Evolutionary conservation across 2,329 filamentous ascomycete species (phyloP), one percentile per base, ranked within the genome.

Genomic region (Setomelanomma holmii): DNA sequence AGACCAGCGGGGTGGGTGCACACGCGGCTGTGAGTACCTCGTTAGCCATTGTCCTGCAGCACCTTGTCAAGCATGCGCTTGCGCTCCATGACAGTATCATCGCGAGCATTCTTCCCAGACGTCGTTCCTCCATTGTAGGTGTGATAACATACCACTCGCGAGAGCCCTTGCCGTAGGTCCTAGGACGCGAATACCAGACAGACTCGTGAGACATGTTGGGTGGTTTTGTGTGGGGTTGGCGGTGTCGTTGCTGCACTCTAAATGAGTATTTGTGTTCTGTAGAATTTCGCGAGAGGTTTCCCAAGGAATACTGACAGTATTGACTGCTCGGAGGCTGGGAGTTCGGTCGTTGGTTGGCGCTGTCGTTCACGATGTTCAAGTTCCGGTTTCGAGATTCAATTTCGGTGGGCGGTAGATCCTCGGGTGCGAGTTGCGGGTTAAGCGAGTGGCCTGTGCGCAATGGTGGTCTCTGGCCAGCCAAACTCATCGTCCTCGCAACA

Each of bases 101-200:
- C n/a, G n/a, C n/a, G 27, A 6, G 3, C 27, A 30, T 30, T 10
- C 10, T 10, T 3, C 5, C 27, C 10, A 8, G 27, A 8, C 27
- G 10, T 14, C 14, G 5, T 30, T 46, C 38, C 42, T 40, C 39
- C 8, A 3, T n/a, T 23, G 34, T 53, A 35, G 40, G 39, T 14
- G 10, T 54, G 27, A 23, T 55, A 60, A 83, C 90, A 79, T 92
- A 97, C 93, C 93, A 97, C 79, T 83, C 81, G 81, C 93, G 90
- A 80, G 90, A 84, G 83, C 93, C 93, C 88, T 97, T 97, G 86
- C 93, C 93, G 87, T 96, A 96, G 80, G 81, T 91, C 82, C 93
- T 90, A 78, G 95, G 95, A 81, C 95, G 93, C 77, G 92, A 96
- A 89, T 96, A 96, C 93, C 93, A 99, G 84, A 98, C 92, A 56